phyloP scores from a whole-genome alignment of 345 rosid species.

The Mercurialis annua region DNA sequence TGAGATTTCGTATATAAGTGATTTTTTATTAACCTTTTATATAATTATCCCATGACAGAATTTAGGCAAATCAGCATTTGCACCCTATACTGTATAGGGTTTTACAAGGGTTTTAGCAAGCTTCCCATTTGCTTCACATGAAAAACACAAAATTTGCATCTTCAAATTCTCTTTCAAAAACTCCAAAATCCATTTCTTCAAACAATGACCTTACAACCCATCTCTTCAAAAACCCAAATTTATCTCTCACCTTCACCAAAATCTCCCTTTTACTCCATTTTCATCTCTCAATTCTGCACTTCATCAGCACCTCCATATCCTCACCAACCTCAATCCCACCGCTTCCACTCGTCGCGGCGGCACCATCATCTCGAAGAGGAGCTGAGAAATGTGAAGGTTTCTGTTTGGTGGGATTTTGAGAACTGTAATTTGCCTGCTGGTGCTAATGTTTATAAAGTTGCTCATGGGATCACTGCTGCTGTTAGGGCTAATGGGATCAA shows the following conservation, averaged over 20 bases:
- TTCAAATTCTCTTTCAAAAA: not conserved
- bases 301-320: constrained; percentile 23
- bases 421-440: constrained; percentile 63
- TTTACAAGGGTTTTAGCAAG: too few relatives aligned
- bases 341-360: constrained; percentile 20
- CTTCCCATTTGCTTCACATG: not conserved
- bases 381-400: constrained; percentile 52
- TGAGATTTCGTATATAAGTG: too few relatives aligned
- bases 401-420: constrained; percentile 99
- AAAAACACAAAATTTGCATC: not conserved
- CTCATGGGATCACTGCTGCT: constrained; percentile 54
- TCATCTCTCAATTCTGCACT: not conserved
- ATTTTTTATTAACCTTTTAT: too few relatives aligned
- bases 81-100: too few relatives aligned
- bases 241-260: constrained; percentile 18
- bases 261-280: constrained; percentile 8
- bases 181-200: not conserved
- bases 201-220: constrained; percentile 25
- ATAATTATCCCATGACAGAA: too few relatives aligned
- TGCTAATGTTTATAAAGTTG: constrained; percentile 54
- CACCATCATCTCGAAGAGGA: constrained; percentile 42
- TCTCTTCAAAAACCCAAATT: constrained; percentile 23
- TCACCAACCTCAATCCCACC: constrained; percentile 4
- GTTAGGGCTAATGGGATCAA: constrained; percentile 64
- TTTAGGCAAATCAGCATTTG: too few relatives aligned